Percentiles rank a stretch among this genome's conserved stretches.
Conservation (phyloP, 2,329 filamentous ascomycete genomes). For the Apiospora arundinis region DNA sequence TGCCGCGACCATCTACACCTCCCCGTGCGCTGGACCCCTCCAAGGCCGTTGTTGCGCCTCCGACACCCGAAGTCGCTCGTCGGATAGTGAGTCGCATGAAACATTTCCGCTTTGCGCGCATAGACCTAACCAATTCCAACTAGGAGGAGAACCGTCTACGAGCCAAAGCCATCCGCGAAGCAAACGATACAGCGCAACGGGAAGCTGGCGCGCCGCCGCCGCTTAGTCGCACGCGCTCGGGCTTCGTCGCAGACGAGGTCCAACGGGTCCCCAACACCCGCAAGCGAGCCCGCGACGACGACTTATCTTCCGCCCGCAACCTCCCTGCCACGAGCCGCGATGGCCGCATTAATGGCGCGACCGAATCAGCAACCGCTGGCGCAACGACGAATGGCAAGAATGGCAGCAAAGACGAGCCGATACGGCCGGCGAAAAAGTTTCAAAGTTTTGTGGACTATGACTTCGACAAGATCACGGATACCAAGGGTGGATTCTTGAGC, state of each 20-base stretch:
- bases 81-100: constrained; percentile 54
- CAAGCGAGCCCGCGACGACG: constrained; percentile 73
- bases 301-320: constrained; percentile 58
- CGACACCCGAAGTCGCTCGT: constrained; percentile 60
- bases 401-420: constrained; percentile 43
- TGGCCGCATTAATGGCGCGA: constrained; percentile 57
- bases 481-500: constrained; percentile 94
- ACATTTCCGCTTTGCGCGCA: no score
- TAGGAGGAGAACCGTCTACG: constrained; percentile 87
- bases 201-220: constrained; percentile 50
- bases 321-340: constrained; percentile 69
- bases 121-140: not conserved
- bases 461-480: constrained; percentile 97
- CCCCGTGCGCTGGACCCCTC: constrained; percentile 42
- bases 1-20: constrained; percentile 57
- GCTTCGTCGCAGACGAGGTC: constrained; percentile 73
- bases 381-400: constrained; percentile 45
- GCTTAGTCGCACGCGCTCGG: constrained; percentile 62
- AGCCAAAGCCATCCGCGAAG: constrained; percentile 84
- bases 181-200: constrained; percentile 68
- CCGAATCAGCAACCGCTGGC: constrained; percentile 36
- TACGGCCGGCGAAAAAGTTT: constrained; percentile 85
- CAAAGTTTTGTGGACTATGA: constrained; percentile 97
- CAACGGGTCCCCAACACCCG: constrained; percentile 59
- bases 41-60: constrained; percentile 49